Evolutionary conservation across 2,329 filamentous ascomycete genomes (phyloP), one percentile per base, ranked within the genome.

Genomic region (Huntiella moniliformis): DNA sequence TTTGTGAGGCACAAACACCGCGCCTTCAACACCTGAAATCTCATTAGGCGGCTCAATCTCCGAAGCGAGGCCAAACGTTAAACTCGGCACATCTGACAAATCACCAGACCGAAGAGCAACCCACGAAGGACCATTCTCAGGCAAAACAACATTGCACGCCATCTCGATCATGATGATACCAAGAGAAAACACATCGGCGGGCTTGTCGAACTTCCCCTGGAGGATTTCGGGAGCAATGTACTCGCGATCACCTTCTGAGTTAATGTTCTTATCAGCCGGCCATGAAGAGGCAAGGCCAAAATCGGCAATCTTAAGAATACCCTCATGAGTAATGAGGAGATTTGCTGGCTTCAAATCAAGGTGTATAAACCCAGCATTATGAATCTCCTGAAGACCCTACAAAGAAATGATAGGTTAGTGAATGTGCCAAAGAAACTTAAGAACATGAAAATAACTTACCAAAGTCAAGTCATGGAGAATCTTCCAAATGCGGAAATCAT

Each of bases 401-500:
- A 47, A 10, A 13, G 1, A 7, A 33, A 16, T 28, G 7, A 7
- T n/a, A 13, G 5, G 32, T 51, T 46, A 49, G 46, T 39, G 45
- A 13, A 28, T 15, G 32, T 2, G 3, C 34, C 3, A 4, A n/a
- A 3, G 10, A 36, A 36, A 36, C 34, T n/a, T 36, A 11, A 4
- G 8, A 13, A 18, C 18, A 6, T n/a, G 33, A 34, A 15, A 15
- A 35, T 2, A 39, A 67, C 80, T 63, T 73, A 91, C 85, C 67
- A 81, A 66, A 55, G 79, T 73, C 49, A 94, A 63, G 60, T 98
- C 91, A 37, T 94, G 73, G 54, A 96, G 66, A 48, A 96, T 88
- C 66, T 98, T 98, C 85, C 91, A 98, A 60, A 96, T 95, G 51
- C 91, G 76, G 63, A 98, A 98, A 60, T 96, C 91, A 61, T 98